A percentile compares a stretch with the other conserved stretches of the same genome.
phyloP scores from a whole-genome alignment of 1,139 yeast genomes.

The Lodderomyces margitis region DNA sequence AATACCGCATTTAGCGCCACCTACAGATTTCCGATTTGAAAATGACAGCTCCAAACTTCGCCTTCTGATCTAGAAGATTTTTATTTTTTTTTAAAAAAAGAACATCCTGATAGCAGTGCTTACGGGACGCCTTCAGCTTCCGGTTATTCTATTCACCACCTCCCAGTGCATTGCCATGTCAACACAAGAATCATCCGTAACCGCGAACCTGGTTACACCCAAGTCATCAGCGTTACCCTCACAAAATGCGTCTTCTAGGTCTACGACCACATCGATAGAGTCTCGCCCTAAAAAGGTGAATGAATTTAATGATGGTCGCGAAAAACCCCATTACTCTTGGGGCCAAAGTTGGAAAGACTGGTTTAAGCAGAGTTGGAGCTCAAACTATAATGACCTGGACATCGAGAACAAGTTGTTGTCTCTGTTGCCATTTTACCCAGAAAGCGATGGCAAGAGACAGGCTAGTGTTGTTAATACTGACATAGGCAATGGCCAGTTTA shows the following conservation, averaged over 20 bases:
- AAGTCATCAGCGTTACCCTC: background rate
- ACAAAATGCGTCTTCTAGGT: background rate
- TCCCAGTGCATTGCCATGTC: background rate
- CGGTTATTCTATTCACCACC: too few relatives aligned
- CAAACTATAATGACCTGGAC: constrained; percentile 24
- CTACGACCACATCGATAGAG: background rate
- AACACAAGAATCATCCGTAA: background rate
- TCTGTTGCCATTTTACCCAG: constrained; percentile 58
- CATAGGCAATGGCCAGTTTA: constrained; percentile 44
- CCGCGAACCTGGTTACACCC: background rate
- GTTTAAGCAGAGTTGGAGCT: constrained; percentile 30
- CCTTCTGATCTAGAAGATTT: background rate
- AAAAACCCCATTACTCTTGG: constrained; percentile 26
- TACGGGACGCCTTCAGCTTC: too few relatives aligned
- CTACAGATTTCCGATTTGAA: background rate
- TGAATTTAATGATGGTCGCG: constrained; percentile 19
- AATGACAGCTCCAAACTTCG: background rate
- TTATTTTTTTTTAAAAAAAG: too few relatives aligned
- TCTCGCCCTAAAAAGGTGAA: constrained; percentile 9
- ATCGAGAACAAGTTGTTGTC: constrained; percentile 41
- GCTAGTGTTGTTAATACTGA: constrained; percentile 51
- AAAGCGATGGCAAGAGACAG: constrained; percentile 46
- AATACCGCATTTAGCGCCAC: background rate
- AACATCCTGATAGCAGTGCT: background rate
- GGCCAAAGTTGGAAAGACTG: constrained; percentile 37